These are phyloP conservation scores for Ceratocystis destructans DNA, from an alignment of 2,329 filamentous ascomycete species.

Conservation along the genomic window DNA sequence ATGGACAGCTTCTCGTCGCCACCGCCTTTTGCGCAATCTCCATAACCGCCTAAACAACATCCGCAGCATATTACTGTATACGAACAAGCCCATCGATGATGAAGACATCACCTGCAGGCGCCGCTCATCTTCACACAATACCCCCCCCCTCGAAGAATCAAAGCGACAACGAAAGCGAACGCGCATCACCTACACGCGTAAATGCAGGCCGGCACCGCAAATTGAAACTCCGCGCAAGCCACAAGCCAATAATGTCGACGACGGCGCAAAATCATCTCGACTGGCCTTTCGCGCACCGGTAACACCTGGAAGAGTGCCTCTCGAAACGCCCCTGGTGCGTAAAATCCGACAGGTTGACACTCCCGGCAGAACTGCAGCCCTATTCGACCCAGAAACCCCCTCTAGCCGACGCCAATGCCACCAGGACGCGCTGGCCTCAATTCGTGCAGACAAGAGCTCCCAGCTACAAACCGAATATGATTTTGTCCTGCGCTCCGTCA, in stretches of 20 bases:
- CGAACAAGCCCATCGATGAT: not conserved
- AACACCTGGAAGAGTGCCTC: slow-evolving; percentile 21
- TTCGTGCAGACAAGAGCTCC: not conserved
- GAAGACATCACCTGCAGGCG: not conserved
- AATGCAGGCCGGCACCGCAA: not conserved
- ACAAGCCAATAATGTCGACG: not conserved
- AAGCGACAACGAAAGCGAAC: slow-evolving; percentile 6
- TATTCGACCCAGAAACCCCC: slow-evolving; percentile 7
- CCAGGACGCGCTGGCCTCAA: slow-evolving; percentile 1
- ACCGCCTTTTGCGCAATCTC: slow-evolving; percentile 15
- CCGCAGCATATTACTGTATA: slow-evolving; percentile 2
- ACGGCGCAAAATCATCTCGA: not conserved
- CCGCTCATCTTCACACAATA: not conserved
- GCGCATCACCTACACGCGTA: slow-evolving; percentile 8
- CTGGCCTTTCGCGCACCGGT: slow-evolving; percentile 13
- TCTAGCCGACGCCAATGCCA: not conserved
- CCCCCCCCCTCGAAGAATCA: not conserved
- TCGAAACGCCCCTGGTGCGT: slow-evolving; percentile 25
- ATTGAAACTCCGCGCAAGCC: not conserved
- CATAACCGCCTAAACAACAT: slow-evolving; percentile 12
- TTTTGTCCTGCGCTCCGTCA: slow-evolving; percentile 13
- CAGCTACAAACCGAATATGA: slow-evolving; percentile 17
- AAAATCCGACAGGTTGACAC: slow-evolving; percentile 22
- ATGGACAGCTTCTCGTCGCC: slow-evolving; percentile 17
- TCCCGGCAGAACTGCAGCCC: not conserved